Conservation (phyloP, 768 basidiomycete genomes). For the Tricholoma furcatifolium region DNA sequence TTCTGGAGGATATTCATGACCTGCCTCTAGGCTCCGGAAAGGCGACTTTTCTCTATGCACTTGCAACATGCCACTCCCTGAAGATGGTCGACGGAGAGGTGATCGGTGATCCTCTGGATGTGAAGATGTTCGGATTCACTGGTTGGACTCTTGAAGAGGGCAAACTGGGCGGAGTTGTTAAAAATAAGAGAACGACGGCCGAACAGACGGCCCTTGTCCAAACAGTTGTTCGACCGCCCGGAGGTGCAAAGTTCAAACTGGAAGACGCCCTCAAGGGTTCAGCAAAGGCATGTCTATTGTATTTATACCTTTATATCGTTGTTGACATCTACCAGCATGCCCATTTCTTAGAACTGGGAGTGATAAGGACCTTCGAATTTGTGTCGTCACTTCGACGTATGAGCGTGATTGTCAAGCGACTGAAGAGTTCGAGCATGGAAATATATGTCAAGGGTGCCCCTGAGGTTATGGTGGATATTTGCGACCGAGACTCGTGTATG, state of each 20-base stretch:
- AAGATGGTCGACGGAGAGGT: conserved; percentile 84
- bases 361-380: conserved; percentile 95
- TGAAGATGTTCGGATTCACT: conserved; percentile 98
- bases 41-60: conserved; percentile 85
- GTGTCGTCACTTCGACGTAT: conserved; percentile 90
- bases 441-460: conserved; percentile 99
- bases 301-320: neutral
- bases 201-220: conserved; percentile 91
- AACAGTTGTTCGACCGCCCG: conserved; percentile 93
- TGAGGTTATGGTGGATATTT: conserved; percentile 96
- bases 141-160: conserved; percentile 97
- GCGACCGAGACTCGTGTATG: conserved; percentile 88
- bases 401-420: conserved; percentile 96
- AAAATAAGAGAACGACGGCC: conserved; percentile 54
- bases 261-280: conserved; percentile 92
- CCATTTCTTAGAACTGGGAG: conserved; percentile 95
- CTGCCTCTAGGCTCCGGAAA: conserved; percentile 72
- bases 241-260: conserved; percentile 83
- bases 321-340: conserved; percentile 62
- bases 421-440: conserved; percentile 95
- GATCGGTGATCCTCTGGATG: conserved; percentile 95
- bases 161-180: conserved; percentile 64
- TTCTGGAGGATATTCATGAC: conserved; percentile 84
- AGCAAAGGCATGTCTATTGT: conserved; percentile 56
- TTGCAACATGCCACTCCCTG: conserved; percentile 95